These are phyloP conservation scores for Penicillium antarcticum DNA, from an alignment of 495 filamentous ascomycete genomes.

Conservation along the genomic window DNA sequence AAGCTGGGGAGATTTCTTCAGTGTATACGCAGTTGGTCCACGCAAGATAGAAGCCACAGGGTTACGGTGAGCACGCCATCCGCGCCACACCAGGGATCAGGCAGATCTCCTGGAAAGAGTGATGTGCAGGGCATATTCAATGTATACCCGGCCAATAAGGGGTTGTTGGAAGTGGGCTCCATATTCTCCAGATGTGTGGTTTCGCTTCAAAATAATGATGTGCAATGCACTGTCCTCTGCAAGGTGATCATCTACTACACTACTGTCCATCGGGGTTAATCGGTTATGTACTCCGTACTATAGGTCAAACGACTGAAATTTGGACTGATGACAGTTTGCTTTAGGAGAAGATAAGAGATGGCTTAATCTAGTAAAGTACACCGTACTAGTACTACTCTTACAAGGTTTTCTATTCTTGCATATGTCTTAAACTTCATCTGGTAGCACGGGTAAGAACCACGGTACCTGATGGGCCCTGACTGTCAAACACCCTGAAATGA, in stretches of 20 bases:
- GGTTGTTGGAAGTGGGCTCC: constrained; percentile 1
- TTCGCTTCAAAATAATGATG: constrained; percentile 16
- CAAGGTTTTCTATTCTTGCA: constrained; percentile 2
- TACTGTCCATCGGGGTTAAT: constrained; percentile 2
- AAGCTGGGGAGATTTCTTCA: neutral
- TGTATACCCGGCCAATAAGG: neutral
- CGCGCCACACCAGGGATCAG: constrained; percentile 11
- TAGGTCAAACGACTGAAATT: constrained; percentile 1
- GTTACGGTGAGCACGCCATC: constrained; percentile 19
- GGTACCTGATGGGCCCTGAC: constrained; percentile 17
- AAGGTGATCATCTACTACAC: constrained; percentile 8
- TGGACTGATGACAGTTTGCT: constrained; percentile 3
- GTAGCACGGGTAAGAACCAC: constrained; percentile 16
- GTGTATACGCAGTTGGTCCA: neutral
- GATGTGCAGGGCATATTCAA: constrained; percentile 16
- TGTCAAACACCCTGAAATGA: constrained; percentile 3
- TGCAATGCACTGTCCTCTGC: constrained; percentile 16
- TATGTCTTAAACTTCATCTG: constrained; percentile 3
- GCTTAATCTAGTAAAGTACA: neutral
- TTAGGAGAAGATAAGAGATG: neutral
- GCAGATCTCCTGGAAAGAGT: constrained; percentile 25
- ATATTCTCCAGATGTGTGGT: neutral
- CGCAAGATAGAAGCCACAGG: neutral
- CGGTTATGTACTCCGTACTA: constrained; percentile 13
- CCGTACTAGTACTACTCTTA: neutral